Conservation (phyloP, 2,329 filamentous ascomycete genomes). For the Claviceps maximensis region DNA sequence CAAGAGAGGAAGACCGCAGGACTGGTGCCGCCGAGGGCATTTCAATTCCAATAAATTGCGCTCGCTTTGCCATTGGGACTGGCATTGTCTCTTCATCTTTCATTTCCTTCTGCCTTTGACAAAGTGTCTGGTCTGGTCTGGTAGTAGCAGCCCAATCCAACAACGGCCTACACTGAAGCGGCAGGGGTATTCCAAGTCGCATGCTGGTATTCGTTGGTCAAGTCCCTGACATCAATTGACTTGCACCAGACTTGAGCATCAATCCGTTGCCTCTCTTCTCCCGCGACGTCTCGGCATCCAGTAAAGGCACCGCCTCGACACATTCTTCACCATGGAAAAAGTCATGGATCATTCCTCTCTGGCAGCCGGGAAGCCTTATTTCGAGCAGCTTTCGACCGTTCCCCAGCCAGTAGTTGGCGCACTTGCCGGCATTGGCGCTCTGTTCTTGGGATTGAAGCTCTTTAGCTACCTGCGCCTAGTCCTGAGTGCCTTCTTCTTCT, state of each 20-base stretch:
- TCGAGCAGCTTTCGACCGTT: conserved; percentile 17
- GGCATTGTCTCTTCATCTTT: no score
- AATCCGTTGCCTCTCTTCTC: background rate
- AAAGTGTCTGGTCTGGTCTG: no score
- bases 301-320: background rate
- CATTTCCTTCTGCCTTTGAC: no score
- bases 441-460: conserved; percentile 43
- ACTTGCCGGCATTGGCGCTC: conserved; percentile 42
- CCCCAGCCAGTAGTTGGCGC: conserved; percentile 33
- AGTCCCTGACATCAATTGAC: no score
- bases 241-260: background rate
- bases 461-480: conserved; percentile 48
- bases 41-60: no score
- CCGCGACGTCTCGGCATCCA: background rate
- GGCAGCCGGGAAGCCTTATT: conserved; percentile 5
- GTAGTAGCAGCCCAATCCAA: no score
- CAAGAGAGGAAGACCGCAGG: no score
- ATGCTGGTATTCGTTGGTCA: background rate
- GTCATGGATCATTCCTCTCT: conserved; percentile 8
- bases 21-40: no score
- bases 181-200: background rate
- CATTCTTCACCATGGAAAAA: conserved; percentile 15
- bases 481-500: conserved; percentile 54
- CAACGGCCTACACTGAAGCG: background rate
- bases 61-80: no score